These are phyloP conservation scores for Magnaporthiopsis rhizophila DNA, from an alignment of 2,329 filamentous ascomycete species.

Conservation along the genomic window DNA sequence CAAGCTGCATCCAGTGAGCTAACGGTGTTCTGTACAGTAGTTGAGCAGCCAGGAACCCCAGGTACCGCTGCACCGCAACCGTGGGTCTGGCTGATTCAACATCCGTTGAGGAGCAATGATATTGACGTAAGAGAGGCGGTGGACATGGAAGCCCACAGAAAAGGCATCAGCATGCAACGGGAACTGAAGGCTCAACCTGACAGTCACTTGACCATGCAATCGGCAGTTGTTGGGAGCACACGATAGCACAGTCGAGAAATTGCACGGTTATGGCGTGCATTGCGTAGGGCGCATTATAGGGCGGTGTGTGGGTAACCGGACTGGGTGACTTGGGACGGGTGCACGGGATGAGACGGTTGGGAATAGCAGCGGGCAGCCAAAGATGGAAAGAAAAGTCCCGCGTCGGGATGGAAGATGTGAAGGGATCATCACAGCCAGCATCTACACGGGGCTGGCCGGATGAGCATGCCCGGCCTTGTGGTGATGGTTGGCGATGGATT, in stretches of 20 bases:
- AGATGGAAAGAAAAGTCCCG: not conserved
- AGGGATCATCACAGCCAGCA: not conserved
- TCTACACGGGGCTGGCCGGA: too few relatives aligned
- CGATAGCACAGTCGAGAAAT: not conserved
- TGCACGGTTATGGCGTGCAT: not conserved
- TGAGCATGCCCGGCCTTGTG: too few relatives aligned
- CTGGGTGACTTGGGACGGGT: not conserved
- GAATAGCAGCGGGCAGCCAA: not conserved
- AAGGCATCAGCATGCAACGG: not conserved
- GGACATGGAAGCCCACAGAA: not conserved
- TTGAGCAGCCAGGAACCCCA: too few relatives aligned
- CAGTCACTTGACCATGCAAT: not conserved
- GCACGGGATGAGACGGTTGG: not conserved
- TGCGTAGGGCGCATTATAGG: not conserved
- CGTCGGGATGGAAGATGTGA: not conserved
- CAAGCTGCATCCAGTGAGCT: too few relatives aligned
- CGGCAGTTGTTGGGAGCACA: not conserved
- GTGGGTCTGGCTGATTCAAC: too few relatives aligned
- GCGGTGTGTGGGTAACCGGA: not conserved
- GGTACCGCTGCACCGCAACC: too few relatives aligned
- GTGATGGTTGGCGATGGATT: not conserved
- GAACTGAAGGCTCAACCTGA: not conserved
- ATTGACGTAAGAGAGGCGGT: slow-evolving; percentile 7
- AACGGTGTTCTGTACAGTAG: too few relatives aligned
- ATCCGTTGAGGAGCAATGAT: not conserved